These are phyloP conservation scores for Lanmaoa rubissima DNA, from an alignment of 768 basidiomycete genomes.

Conservation along the genomic window DNA sequence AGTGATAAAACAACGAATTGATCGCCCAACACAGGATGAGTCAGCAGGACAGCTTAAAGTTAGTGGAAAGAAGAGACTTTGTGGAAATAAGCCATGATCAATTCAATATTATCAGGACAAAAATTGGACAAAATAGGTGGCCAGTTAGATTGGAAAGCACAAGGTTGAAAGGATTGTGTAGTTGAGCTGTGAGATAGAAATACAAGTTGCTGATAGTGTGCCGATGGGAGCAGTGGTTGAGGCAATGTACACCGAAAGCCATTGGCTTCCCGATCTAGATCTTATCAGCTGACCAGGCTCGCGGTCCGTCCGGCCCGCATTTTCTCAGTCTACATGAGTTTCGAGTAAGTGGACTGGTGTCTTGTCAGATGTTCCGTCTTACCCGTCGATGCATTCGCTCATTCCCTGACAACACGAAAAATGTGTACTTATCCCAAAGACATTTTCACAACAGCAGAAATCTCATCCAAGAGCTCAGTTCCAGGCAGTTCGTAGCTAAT, in stretches of 20 bases:
- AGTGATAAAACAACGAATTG: background rate
- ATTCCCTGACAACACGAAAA: background rate
- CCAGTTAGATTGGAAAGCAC: no score
- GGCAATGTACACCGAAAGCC: no score
- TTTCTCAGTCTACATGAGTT: background rate
- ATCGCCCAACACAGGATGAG: no score
- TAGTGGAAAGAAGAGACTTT: no score
- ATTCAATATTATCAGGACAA: no score
- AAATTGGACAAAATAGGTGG: no score
- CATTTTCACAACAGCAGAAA: slow-evolving; percentile 20
- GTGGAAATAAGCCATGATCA: no score
- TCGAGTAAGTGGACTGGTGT: background rate
- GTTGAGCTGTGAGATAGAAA: no score
- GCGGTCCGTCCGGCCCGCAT: slow-evolving; percentile 18
- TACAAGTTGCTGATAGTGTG: no score
- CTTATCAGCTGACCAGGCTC: background rate
- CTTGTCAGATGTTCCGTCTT: slow-evolving; percentile 22
- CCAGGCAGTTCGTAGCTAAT: slow-evolving; percentile 35
- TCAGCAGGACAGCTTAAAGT: no score
- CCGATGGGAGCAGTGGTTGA: no score
- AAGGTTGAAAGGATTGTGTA: no score
- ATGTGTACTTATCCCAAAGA: background rate
- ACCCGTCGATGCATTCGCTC: slow-evolving; percentile 17
- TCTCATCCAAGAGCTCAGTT: slow-evolving; percentile 34
- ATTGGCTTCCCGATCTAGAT: slow-evolving; percentile 5